Percentiles rank a stretch among this genome's conserved stretches.
Evolutionary conservation across 2,329 filamentous ascomycete genomes (phyloP).

Genomic region (Fusarium chaquense): DNA sequence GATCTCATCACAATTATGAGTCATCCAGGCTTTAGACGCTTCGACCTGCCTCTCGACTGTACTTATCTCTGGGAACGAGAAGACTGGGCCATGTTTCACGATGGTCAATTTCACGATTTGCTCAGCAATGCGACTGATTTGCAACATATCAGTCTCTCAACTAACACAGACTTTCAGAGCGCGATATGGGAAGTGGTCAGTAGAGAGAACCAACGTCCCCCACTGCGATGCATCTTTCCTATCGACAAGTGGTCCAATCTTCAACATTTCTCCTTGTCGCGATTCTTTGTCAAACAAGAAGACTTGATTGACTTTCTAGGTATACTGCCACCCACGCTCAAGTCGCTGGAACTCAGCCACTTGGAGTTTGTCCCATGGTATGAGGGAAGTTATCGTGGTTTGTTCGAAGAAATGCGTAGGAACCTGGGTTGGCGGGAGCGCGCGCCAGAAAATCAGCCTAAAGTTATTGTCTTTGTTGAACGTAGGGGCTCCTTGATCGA

Average conservation of each 20-base stretch:
- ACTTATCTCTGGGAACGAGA: accelerated
- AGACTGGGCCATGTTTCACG: not conserved
- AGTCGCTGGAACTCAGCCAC: constrained; percentile 52
- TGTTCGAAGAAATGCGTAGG: constrained; percentile 16
- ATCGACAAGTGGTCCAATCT: constrained; percentile 47
- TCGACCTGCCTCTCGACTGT: constrained; percentile 18
- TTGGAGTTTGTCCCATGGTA: constrained; percentile 43
- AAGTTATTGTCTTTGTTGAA: not conserved
- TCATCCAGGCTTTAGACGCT: constrained; percentile 3
- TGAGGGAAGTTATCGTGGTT: not conserved
- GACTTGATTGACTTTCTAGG: no score
- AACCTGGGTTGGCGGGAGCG: constrained; percentile 19
- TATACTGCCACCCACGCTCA: constrained; percentile 45
- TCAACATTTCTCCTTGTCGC: not conserved
- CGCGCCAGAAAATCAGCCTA: not conserved
- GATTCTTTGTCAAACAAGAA: no score
- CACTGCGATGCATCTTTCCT: constrained; percentile 49
- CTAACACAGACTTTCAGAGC: not conserved
- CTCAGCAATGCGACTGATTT: constrained; percentile 35
- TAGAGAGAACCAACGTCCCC: constrained; percentile 9
- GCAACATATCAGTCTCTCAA: constrained; percentile 40
- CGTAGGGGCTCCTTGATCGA: not conserved
- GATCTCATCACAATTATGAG: constrained; percentile 7
- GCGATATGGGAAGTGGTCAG: not conserved
- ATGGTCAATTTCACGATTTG: not conserved